Evolutionary conservation across 1,139 yeast genomes (phyloP).

Genomic region (Eremothecium coryli): DNA sequence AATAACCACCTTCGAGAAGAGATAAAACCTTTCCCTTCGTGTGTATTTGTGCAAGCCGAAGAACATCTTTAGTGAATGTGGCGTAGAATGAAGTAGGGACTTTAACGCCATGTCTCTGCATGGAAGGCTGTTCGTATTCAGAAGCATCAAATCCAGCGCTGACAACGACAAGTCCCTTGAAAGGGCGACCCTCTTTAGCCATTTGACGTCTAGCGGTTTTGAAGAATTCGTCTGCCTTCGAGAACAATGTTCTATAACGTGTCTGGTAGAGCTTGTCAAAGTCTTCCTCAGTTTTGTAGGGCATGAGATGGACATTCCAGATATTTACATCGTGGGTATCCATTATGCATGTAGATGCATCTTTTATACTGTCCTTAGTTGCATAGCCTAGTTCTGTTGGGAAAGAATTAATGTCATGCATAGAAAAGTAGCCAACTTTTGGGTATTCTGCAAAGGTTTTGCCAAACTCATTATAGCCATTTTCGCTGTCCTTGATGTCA

Average conservation of each 20-base stretch:
- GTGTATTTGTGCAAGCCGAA: slow-evolving; percentile 52
- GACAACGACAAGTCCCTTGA: slow-evolving; percentile 61
- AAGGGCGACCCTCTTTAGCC: slow-evolving; percentile 37
- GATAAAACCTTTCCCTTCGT: slow-evolving; percentile 59
- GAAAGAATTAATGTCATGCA: slow-evolving; percentile 80
- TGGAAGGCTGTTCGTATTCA: slow-evolving; percentile 68
- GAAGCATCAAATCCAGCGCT: slow-evolving; percentile 90
- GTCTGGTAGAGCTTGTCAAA: slow-evolving; percentile 56
- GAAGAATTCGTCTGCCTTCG: slow-evolving; percentile 62
- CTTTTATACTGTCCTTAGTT: slow-evolving; percentile 56
- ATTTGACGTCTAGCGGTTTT: slow-evolving; percentile 40
- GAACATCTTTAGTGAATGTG: slow-evolving; percentile 63
- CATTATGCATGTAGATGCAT: slow-evolving; percentile 73
- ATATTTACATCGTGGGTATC: slow-evolving; percentile 67
- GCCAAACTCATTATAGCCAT: slow-evolving; percentile 42
- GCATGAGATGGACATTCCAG: slow-evolving; percentile 78
- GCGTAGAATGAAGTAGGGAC: slow-evolving; percentile 79
- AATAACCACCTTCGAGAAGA: slow-evolving; percentile 77
- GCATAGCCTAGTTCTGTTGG: slow-evolving; percentile 81
- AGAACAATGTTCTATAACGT: slow-evolving; percentile 53
- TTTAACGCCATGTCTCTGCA: slow-evolving; percentile 80
- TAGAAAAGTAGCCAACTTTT: slow-evolving; percentile 71
- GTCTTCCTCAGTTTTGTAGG: slow-evolving; percentile 52
- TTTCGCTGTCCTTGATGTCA: slow-evolving; percentile 30
- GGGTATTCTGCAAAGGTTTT: slow-evolving; percentile 48